Base-by-base conservation (phyloP, 2,329 filamentous ascomycete genomes). In the Verticillium nonalfalfae region DNA sequence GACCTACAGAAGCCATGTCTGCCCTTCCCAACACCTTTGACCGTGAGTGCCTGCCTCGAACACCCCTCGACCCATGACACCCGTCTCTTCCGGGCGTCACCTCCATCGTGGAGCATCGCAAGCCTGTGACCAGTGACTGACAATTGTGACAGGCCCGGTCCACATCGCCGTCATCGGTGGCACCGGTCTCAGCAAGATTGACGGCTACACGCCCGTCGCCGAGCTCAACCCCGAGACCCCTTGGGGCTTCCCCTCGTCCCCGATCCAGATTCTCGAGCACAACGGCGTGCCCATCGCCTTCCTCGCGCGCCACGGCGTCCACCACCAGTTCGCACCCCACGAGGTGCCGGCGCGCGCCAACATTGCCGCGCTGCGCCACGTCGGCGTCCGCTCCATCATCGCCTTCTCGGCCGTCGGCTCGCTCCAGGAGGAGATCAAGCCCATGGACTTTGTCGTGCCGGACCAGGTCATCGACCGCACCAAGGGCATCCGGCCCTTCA, bases 401-500 rank as follows among this genome's bases (percentile, higher is more conserved):
- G 93, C 94, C 66, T 99, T 99, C 81, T 94, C 90, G 66, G 95
- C 95, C 57, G 95, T 99, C 61, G 95, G 95, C 65, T 94, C 90
- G 70, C 80, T 99, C 73, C 91, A 90, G 73, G 95, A 97, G 79
- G 86, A 92, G 71, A 94, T 99, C 75, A 91, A 90, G 78, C 95
- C 95, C 54, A 90, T 95, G 78, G 95, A 99, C 80, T 99, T 99
- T 75, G 91, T 98, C 59, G 85, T 99, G 13, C 95, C 94, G 0
- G 93, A 97, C 77, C 95, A 99, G 80, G 85, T 96, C 74, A 97
- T 98, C 73, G 95, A 99, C 79, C 91, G 94, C 65, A 98, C 94
- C 67, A 98, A 97, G 85, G 95, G 94, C 60, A 83, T 97, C 65
- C 85, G 95, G 7, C 93, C 94, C 2, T 97, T 94, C 75, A 98